phyloP scores from a whole-genome alignment of 108 stramenopile species.

The Nitzschia putrida region DNA sequence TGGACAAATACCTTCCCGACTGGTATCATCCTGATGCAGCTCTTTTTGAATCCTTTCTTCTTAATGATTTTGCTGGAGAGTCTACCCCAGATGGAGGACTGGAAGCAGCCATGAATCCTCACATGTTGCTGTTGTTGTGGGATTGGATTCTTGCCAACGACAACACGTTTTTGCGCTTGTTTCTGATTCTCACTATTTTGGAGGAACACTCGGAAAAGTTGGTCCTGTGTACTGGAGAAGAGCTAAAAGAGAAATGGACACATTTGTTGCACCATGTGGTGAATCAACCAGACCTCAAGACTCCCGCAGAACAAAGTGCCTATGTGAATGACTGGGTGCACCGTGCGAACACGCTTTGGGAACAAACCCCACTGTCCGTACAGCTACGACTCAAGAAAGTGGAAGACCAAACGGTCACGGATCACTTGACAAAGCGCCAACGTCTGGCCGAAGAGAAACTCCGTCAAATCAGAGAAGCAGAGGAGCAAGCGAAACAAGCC shows the following conservation, averaged over 20 bases:
- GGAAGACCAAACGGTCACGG: conserved; percentile 68
- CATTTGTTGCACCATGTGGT: conserved; percentile 46
- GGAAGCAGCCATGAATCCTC: conserved; percentile 41
- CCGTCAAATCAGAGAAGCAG: conserved; percentile 59
- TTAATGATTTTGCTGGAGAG: conserved; percentile 81
- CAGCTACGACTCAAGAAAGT: conserved; percentile 49
- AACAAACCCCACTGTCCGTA: conserved; percentile 70
- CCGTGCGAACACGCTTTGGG: conserved; percentile 48
- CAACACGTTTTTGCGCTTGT: conserved; percentile 70
- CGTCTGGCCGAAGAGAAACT: conserved; percentile 54
- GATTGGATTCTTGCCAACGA: conserved; percentile 60
- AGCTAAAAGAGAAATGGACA: conserved; percentile 41
- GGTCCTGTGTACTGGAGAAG: conserved; percentile 71
- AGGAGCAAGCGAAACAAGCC: conserved; percentile 60
- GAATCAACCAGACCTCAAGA: conserved; percentile 39
- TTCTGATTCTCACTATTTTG: conserved; percentile 71
- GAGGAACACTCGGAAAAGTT: conserved; percentile 66
- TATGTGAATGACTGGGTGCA: conserved; percentile 64
- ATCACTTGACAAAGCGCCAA: conserved; percentile 53
- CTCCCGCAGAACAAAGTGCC: conserved; percentile 23
- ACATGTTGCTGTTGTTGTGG: conserved; percentile 55
- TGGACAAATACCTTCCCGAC: conserved; percentile 74
- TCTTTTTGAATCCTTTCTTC: conserved; percentile 40
- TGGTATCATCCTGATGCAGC: conserved; percentile 50
- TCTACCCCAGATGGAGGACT: not conserved